Evolutionary conservation across 768 basidiomycete species (phyloP).

Genomic region (Fistulinella prunicolor): DNA sequence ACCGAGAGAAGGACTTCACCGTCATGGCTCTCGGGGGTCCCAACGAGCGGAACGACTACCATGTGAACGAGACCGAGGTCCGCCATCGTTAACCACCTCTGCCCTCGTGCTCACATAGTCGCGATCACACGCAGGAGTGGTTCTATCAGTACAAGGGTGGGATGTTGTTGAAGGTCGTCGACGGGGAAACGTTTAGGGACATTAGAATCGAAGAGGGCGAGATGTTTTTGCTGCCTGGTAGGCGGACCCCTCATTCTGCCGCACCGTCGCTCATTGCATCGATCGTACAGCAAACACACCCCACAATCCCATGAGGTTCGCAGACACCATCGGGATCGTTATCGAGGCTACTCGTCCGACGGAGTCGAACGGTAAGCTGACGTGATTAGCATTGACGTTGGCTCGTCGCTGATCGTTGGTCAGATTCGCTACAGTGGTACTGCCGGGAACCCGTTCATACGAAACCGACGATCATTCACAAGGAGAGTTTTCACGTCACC

Average conservation of each 20-base stretch:
- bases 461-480: conserved; percentile 71
- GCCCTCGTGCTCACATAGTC: neutral
- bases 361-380: conserved; percentile 61
- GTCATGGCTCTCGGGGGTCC: conserved; percentile 98
- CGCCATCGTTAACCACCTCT: conserved; percentile 4
- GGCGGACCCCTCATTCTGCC: neutral
- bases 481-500: conserved; percentile 82
- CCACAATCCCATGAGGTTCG: conserved; percentile 91
- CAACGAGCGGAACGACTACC: conserved; percentile 92
- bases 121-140: conserved; percentile 68
- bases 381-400: neutral
- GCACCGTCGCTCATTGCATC: neutral
- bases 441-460: conserved; percentile 63
- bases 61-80: conserved; percentile 93
- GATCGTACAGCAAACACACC: conserved; percentile 79
- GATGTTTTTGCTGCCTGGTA: conserved; percentile 94
- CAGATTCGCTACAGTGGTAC: conserved; percentile 93
- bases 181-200: conserved; percentile 76
- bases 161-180: conserved; percentile 87
- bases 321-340: conserved; percentile 88
- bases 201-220: conserved; percentile 91
- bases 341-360: conserved; percentile 81
- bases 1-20: conserved; percentile 79
- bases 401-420: neutral
- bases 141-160: conserved; percentile 96